Evolutionary conservation across 2,329 filamentous ascomycete species (phyloP).

Genomic region (Pestalotiopsis sp.): DNA sequence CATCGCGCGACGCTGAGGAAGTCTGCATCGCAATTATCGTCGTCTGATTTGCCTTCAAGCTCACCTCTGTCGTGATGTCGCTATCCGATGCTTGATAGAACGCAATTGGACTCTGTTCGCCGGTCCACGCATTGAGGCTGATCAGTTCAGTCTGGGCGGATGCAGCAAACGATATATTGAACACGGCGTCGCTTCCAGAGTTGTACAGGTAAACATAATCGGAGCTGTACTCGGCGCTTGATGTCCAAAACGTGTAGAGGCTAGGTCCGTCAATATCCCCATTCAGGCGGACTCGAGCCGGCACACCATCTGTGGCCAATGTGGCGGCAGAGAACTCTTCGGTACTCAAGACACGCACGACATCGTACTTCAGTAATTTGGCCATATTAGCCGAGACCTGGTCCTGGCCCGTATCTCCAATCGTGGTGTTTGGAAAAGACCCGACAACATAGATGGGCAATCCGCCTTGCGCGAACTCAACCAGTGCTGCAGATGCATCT

Average conservation of each 20-base stretch:
- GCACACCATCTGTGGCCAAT: slow-evolving; percentile 4
- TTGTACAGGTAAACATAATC: slow-evolving; percentile 15
- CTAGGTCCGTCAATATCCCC: not conserved
- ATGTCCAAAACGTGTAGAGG: slow-evolving; percentile 12
- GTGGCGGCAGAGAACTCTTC: slow-evolving; percentile 7
- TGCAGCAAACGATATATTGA: slow-evolving; percentile 9
- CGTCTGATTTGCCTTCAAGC: slow-evolving; percentile 4
- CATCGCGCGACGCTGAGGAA: not conserved
- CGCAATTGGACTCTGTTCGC: not conserved
- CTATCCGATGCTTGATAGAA: not conserved
- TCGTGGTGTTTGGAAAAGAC: slow-evolving; percentile 4
- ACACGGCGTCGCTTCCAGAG: slow-evolving; percentile 2
- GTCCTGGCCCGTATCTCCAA: slow-evolving; percentile 7
- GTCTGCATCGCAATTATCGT: slow-evolving; percentile 4
- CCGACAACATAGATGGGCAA: slow-evolving; percentile 25
- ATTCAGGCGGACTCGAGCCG: slow-evolving; percentile 5
- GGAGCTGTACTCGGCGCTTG: not conserved
- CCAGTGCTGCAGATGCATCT: slow-evolving; percentile 15
- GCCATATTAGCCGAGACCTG: slow-evolving; percentile 12
- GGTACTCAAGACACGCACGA: not conserved
- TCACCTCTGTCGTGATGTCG: slow-evolving; percentile 4
- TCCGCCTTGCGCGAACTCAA: slow-evolving; percentile 18
- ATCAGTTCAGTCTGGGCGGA: not conserved
- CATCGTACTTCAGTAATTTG: slow-evolving; percentile 1
- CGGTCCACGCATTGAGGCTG: slow-evolving; percentile 10